Base-by-base conservation (phyloP, 83 land plant species). In the Picea mariana region DNA sequence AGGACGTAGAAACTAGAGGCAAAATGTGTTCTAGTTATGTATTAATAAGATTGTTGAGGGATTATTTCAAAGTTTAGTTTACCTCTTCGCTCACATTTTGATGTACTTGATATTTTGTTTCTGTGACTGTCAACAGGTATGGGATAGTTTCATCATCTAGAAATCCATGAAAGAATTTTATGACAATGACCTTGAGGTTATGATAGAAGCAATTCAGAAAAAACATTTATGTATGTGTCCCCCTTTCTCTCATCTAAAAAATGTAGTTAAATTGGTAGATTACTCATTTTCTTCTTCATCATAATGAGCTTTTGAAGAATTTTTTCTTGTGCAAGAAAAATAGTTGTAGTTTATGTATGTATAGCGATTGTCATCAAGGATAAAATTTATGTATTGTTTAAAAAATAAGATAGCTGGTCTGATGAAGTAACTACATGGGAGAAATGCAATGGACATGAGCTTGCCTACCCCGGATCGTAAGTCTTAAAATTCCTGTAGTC, bases 391-490 rank as follows among this genome's bases (percentile, higher is more conserved):
- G 1, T 27, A 27, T 27, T 31, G 34, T 31, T 31, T 31, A 1
- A 31, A 31, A 31, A 31, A 31, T 1, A 31, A 2, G 34, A 31
- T 1, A 31, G 34, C 34, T 0, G 34, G 34, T 31, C 34, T 31
- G 34, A 31, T 31, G 34, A 31, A 31, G 34, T 31, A 31, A 31
- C 34, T 31, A 31, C 34, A 31, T 31, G 34, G 34, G 34, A 82
- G 76, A 69, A 63, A 15, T 93, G 95, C 79, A 63, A 13, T 31
- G 9, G 68, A 4, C 80, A 85, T 67, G 55, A 44, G 0, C 82
- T 85, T 38, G 84, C 69, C 86, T 93, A 93, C 75, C 91, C 95
- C 20, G 80, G 89, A 58, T 82, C 75, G 95, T 93, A 85, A 90
- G 89, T 64, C 34, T 31, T 31, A 31, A 31, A 31, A 31, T 31